Evolutionary conservation across 78 protist genomes (phyloP).

Genomic region (Dictyostelium purpureum): DNA sequence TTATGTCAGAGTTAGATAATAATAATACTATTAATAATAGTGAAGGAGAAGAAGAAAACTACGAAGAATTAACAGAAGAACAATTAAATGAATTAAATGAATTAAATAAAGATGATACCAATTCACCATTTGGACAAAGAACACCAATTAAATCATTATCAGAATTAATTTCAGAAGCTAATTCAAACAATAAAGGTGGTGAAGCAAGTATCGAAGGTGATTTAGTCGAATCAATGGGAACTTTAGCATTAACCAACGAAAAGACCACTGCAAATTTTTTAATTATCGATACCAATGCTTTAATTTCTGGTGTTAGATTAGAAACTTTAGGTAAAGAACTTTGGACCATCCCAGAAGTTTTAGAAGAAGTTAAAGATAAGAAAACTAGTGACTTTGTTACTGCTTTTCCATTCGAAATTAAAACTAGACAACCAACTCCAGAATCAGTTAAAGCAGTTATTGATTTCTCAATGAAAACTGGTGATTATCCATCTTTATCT

Average conservation of each 20-base stretch:
- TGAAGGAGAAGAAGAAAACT: background rate
- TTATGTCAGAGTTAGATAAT: no score
- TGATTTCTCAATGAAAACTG: constrained; percentile 76
- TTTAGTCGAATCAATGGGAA: constrained; percentile 9
- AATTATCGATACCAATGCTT: constrained; percentile 80
- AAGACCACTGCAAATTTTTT: constrained; percentile 51
- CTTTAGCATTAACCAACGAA: constrained; percentile 52
- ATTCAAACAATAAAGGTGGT: background rate
- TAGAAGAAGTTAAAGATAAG: constrained; percentile 76
- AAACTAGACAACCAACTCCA: constrained; percentile 71
- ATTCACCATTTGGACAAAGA: constrained; percentile 17
- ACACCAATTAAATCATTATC: background rate
- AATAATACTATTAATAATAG: no score
- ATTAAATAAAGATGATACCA: background rate
- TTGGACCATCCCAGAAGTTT: constrained; percentile 76
- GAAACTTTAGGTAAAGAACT: constrained; percentile 73
- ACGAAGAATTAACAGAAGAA: constrained; percentile 71
- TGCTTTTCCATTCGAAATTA: constrained; percentile 69
- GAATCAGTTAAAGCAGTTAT: constrained; percentile 58
- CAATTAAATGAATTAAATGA: constrained; percentile 55
- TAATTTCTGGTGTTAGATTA: constrained; percentile 42
- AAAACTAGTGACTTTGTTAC: constrained; percentile 11
- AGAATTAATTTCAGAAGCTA: background rate
- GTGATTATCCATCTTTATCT: constrained; percentile 82
- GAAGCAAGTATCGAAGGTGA: background rate